phyloP scores from a whole-genome alignment of 106 monocot genomes.

The Xerophyta viscosa region DNA sequence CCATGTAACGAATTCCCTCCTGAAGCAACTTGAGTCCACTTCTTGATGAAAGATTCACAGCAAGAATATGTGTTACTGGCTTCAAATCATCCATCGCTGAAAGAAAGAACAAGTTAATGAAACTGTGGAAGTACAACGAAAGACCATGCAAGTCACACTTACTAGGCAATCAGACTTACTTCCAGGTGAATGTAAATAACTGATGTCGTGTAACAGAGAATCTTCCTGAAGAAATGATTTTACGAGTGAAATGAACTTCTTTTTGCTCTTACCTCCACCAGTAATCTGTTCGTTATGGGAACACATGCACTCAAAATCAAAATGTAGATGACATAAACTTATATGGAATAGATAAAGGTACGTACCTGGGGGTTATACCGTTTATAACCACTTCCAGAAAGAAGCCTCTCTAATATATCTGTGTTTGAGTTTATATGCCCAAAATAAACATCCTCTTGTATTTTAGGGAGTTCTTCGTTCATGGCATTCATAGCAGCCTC shows the following conservation, averaged over 20 bases:
- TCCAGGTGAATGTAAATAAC: constrained; percentile 68
- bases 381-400: constrained; percentile 63
- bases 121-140: neutral
- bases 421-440: constrained; percentile 72
- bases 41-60: constrained; percentile 59
- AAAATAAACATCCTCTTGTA: constrained; percentile 97
- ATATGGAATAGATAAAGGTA: too few species aligned
- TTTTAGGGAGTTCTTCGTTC: constrained; percentile 82
- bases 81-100: constrained; percentile 84
- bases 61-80: constrained; percentile 89
- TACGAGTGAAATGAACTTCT: constrained; percentile 63
- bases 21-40: constrained; percentile 59
- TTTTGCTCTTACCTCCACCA: constrained; percentile 49
- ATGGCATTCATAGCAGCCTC: constrained; percentile 80
- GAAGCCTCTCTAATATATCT: constrained; percentile 81
- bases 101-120: constrained; percentile 1
- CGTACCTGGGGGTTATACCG: constrained; percentile 82
- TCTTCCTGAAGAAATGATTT: constrained; percentile 39
- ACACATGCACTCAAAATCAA: too few species aligned
- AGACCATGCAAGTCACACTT: neutral
- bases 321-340: too few species aligned
- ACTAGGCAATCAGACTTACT: constrained; percentile 36
- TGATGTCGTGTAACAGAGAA: constrained; percentile 56
- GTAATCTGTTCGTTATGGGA: constrained; percentile 35
- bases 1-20: constrained; percentile 82